These are phyloP conservation scores for Reticulascus tulasneorum DNA, from an alignment of 2,329 filamentous ascomycete genomes.

Conservation along the genomic window DNA sequence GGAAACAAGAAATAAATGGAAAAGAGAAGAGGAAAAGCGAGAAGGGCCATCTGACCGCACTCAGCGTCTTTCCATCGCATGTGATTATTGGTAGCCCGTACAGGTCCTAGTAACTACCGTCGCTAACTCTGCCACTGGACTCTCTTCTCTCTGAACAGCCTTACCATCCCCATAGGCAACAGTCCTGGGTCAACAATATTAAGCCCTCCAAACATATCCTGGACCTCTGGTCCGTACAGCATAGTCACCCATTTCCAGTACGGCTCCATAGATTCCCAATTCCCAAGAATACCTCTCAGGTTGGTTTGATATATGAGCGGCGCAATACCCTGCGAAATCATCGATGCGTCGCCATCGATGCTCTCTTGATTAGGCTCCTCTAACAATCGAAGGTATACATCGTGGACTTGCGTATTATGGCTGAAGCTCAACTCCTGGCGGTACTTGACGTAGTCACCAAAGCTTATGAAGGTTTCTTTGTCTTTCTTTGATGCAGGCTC, in stretches of 20 bases:
- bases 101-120: no score
- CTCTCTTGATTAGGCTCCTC: conserved; percentile 22
- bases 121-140: conserved; percentile 36
- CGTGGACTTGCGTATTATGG: conserved; percentile 22
- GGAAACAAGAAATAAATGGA: no score
- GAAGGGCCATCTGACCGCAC: no score
- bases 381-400: conserved; percentile 33
- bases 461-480: conserved; percentile 35
- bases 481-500: conserved; percentile 24
- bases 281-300: conserved; percentile 16
- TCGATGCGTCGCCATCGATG: conserved; percentile 20
- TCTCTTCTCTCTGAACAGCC: conserved; percentile 37
- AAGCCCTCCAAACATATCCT: conserved; percentile 39
- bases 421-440: conserved; percentile 35
- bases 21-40: no score
- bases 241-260: conserved; percentile 47
- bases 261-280: conserved; percentile 29
- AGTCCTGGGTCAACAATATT: conserved; percentile 39
- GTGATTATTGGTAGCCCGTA: no score
- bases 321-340: conserved; percentile 18
- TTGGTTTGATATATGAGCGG: conserved; percentile 15
- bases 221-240: conserved; percentile 40
- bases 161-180: conserved; percentile 44
- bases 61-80: no score
- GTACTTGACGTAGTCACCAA: conserved; percentile 39